Conservation (phyloP, 1,284 basidiomycete species). For the Tilletia indica region DNA sequence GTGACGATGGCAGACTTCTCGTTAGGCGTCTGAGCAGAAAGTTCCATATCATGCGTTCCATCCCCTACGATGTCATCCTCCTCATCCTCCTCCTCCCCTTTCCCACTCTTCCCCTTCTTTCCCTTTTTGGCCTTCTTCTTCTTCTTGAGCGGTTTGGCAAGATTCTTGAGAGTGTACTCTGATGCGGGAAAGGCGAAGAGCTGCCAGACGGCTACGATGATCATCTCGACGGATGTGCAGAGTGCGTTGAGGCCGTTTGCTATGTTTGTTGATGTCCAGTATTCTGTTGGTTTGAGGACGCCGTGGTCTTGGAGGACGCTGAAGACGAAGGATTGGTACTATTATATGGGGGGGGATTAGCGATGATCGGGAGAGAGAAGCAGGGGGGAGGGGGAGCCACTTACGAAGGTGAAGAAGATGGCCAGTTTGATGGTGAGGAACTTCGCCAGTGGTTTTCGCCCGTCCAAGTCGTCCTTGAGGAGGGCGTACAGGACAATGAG, state of each 20-base stretch:
- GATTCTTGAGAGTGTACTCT: conserved; percentile 62
- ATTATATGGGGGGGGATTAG: background rate
- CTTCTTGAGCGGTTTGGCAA: conserved; percentile 23
- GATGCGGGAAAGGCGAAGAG: conserved; percentile 73
- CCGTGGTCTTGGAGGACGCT: conserved; percentile 53
- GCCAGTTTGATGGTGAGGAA: conserved; percentile 72
- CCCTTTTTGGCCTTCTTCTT: background rate
- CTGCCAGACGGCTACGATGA: conserved; percentile 74
- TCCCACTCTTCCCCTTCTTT: conserved; percentile 11
- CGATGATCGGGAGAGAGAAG: background rate
- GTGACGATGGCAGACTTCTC: background rate
- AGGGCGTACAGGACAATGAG: conserved; percentile 70
- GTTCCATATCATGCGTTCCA: background rate
- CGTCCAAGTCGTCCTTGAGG: conserved; percentile 72
- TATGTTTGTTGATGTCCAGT: conserved; percentile 67
- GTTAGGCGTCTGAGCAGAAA: background rate
- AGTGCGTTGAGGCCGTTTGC: conserved; percentile 78
- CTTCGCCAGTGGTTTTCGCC: conserved; percentile 74
- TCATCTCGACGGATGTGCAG: conserved; percentile 79
- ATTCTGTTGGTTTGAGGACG: conserved; percentile 61
- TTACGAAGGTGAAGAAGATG: conserved; percentile 17
- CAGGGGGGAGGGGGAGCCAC: background rate
- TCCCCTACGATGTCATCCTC: background rate
- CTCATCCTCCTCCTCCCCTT: conserved; percentile 4
- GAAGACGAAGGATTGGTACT: conserved; percentile 52